These are phyloP conservation scores for Solanum tarijense DNA, from an alignment of 257 asterid species.

Conservation along the genomic window DNA sequence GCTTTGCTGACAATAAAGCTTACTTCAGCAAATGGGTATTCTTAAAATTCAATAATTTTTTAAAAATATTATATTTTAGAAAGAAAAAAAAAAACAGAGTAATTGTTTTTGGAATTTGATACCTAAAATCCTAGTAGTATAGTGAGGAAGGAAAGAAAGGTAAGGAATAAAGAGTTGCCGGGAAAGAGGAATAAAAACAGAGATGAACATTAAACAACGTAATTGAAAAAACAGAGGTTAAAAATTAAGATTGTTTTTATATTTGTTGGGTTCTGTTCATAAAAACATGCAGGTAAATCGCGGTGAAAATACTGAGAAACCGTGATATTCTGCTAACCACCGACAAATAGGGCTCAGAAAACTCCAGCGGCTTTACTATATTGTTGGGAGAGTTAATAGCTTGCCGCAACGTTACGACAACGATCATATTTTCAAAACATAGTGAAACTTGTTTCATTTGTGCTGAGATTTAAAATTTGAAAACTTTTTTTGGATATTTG, in stretches of 20 bases:
- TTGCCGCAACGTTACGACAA: neutral
- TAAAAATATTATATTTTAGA: neutral
- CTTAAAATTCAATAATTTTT: neutral
- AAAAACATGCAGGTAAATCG: slow-evolving; percentile 15
- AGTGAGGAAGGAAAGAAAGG: neutral
- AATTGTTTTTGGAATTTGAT: neutral
- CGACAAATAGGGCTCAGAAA: slow-evolving; percentile 28
- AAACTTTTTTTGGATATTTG: neutral
- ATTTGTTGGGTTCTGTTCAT: neutral
- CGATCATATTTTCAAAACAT: neutral
- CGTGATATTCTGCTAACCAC: slow-evolving; percentile 21
- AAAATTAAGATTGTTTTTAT: slow-evolving; percentile 3
- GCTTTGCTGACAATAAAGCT: slow-evolving; percentile 20
- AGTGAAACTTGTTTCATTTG: neutral
- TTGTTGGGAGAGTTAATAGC: slow-evolving; percentile 25
- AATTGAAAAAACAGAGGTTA: neutral
- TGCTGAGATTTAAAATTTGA: neutral
- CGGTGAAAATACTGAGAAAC: slow-evolving; percentile 30
- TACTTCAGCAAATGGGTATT: slow-evolving; percentile 2
- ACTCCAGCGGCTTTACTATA: slow-evolving; percentile 29
- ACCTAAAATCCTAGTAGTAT: neutral
- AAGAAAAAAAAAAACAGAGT: neutral
- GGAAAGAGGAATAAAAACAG: neutral
- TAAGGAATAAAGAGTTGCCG: slow-evolving; percentile 4
- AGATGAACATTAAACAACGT: neutral